Percentiles rank a stretch among this genome's conserved stretches.
Evolutionary conservation across 345 rosid genomes (phyloP).

Genomic region (Lumnitzera littorea): DNA sequence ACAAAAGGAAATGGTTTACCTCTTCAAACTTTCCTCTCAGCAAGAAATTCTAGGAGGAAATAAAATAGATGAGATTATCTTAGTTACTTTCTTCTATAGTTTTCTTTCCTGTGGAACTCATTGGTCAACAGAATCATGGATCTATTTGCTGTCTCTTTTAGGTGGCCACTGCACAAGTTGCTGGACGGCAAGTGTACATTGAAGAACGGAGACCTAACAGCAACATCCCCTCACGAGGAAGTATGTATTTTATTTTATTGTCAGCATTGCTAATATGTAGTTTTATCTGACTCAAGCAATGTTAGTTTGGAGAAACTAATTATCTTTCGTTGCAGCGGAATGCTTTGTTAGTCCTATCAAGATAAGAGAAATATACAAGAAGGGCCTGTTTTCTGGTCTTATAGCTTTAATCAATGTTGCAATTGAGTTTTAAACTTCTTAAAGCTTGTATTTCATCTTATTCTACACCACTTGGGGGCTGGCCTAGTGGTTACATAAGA

Average conservation of each 20-base stretch:
- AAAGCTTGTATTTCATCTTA: no score
- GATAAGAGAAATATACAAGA: no score
- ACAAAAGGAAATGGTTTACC: no score
- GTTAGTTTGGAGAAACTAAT: background rate
- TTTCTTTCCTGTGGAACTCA: background rate
- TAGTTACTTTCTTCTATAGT: background rate
- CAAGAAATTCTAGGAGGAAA: background rate
- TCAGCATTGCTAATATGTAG: background rate
- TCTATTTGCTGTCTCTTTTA: constrained; percentile 6
- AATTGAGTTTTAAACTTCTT: no score
- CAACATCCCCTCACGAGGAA: constrained; percentile 53
- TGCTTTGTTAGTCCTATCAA: no score
- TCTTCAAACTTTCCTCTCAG: no score
- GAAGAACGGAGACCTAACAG: constrained; percentile 66
- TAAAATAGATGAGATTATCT: background rate
- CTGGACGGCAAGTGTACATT: constrained; percentile 54
- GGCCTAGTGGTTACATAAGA: no score
- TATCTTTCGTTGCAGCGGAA: no score
- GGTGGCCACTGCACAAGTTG: constrained; percentile 48
- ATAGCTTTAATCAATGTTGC: no score
- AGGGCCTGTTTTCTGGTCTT: no score
- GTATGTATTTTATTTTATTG: constrained; percentile 21
- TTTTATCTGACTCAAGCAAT: background rate
- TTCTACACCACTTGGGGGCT: no score
- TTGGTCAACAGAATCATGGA: background rate